Base-by-base conservation (phyloP, 768 basidiomycete species). In the Tremella mesenterica region DNA sequence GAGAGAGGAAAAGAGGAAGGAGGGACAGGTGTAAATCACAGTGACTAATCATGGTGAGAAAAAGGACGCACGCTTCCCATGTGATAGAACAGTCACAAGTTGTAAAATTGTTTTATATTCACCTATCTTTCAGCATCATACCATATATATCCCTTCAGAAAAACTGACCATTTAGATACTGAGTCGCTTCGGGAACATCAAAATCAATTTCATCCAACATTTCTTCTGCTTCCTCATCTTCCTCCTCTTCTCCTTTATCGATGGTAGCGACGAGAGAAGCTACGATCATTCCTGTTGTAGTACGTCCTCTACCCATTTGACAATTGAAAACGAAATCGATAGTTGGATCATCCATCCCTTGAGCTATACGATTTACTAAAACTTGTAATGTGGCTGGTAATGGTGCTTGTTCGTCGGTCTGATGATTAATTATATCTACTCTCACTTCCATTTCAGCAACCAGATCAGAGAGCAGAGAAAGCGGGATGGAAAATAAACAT, bases 331-430 rank as follows among this genome's bases (percentile, higher is more conserved):
- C 70, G 54, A 72, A 70, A 64, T 75, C 85, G 1, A 83, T 80
- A 26, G 79, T 76, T 5, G n/a, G 8, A 41, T 66, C 83, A 58
- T 50, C 79, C 78, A 54, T 78, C 65, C 69, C 79, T 14, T 31
- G 41, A 1, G 69, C 79, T 4, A 96, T 80, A 29, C 91, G 81
- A 23, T 83, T 80, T 25, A 93, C 76, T 36, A 99, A 77, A 49
- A 85, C 83, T 20, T 79, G 81, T 18, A 96, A 80, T 4, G 89
- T 88, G 36, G 79, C 85, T 0, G 95, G 95, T 16, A 97, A 78
- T 0, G 93, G 93, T 0, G 92, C 89, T 75, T 93, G 92, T 70
- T 99, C 93, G 63, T 97, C 93, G 7, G 91, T 96, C 88, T 92
- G 60, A n/a, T 14, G 3, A 26, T 53, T 41, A 66, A 56, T 52